Conservation (phyloP, 768 basidiomycete species). For the Boletus bicolor region DNA sequence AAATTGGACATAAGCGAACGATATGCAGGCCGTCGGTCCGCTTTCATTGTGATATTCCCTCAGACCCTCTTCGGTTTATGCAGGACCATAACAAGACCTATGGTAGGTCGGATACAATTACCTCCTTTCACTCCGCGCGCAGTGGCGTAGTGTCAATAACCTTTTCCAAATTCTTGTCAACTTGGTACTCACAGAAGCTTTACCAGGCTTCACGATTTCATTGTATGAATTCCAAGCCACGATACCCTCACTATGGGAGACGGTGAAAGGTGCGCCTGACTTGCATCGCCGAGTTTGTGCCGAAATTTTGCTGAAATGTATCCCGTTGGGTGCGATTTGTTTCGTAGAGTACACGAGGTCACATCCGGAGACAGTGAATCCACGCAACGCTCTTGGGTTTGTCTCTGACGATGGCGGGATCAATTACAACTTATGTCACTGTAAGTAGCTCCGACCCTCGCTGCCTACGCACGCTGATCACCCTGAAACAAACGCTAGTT, state of each 20-base stretch:
- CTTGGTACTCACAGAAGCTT: neutral
- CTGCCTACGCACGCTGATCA: neutral
- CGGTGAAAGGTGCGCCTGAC: slow-evolving; percentile 48
- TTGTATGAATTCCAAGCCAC: slow-evolving; percentile 61
- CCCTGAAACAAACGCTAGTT: slow-evolving; percentile 42
- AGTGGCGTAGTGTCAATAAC: neutral
- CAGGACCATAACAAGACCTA: slow-evolving; percentile 52
- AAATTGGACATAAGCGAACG: slow-evolving; percentile 22
- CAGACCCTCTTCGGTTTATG: slow-evolving; percentile 56
- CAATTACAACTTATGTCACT: slow-evolving; percentile 64
- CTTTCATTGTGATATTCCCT: slow-evolving; percentile 51
- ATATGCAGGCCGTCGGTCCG: slow-evolving; percentile 45
- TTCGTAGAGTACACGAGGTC: slow-evolving; percentile 23
- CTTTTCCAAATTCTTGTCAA: neutral
- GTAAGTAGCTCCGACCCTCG: slow-evolving; percentile 32
- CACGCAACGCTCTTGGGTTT: slow-evolving; percentile 56
- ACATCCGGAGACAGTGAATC: slow-evolving; percentile 50
- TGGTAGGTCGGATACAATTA: slow-evolving; percentile 28
- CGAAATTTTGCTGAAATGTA: slow-evolving; percentile 34
- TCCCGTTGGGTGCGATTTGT: neutral
- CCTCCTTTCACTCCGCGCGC: neutral
- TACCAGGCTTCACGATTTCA: slow-evolving; percentile 57
- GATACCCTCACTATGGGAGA: slow-evolving; percentile 61
- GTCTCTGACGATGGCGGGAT: slow-evolving; percentile 63
- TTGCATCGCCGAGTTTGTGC: slow-evolving; percentile 26